Base-by-base conservation (phyloP, 2,329 filamentous ascomycete species). In the Daldinia eschscholtzii region DNA sequence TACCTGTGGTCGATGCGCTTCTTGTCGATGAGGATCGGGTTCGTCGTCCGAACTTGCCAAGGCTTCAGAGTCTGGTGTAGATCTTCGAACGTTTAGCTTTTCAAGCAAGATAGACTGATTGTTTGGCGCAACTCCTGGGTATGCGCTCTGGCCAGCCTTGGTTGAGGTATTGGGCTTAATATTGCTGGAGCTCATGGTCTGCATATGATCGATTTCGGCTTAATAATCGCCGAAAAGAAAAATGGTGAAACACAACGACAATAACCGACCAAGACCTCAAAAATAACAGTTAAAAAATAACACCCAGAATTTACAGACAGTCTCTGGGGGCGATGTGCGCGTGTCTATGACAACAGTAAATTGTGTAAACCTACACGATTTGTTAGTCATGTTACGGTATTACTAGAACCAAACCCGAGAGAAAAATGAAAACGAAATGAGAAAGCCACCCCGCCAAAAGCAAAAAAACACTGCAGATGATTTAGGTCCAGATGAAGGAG, bases 41-140 rank as follows among this genome's bases (percentile, higher is more conserved):
- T 99, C 96, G 79, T 98, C 96, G 79, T 98, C 96, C 12, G 94
- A 98, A 73, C 95, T 98, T 59, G 92, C 94, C 67, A 98, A 84
- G 58, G 93, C 95, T 79, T 98, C 95, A 3, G 94, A 98, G 78
- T 98, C 96, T 23, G 95, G 95, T 1, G 95, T 98, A 6, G 93
- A 94, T 61, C 92, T 92, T 74, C 94, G 89, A 63, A 90, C 87
- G 75, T 92, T 92, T 57, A 91, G 85, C 79, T 94, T 96, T 57
- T 95, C 93, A 37, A 93, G 85, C 55, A 93, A 82, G 42, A 91
- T 83, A 42, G 89, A 88, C 66, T 91, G 89, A 74, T 85, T 91
- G 74, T 81, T 88, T 23, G 88, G 83, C 61, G 86, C 79, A 70
- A 83, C 79, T 68, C 81, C 73, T 72, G 84, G 75, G 76, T 83